Evolutionary conservation across 2,329 filamentous ascomycete species (phyloP), one percentile per base, ranked within the genome.

Genomic region (Neocatenulostroma microsporum): DNA sequence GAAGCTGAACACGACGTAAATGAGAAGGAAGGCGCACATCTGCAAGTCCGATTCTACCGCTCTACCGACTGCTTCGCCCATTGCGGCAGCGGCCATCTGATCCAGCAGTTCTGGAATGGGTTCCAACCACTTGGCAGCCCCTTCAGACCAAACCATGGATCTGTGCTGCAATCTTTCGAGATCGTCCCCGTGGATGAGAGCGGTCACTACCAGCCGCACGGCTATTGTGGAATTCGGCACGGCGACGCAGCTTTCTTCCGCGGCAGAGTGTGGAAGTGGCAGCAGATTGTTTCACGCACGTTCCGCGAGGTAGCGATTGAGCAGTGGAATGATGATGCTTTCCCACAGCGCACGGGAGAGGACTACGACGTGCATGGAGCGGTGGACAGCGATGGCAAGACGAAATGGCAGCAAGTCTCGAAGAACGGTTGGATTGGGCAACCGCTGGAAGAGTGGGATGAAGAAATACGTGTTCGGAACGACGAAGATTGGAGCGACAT

Each of bases 211-310:
- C 17, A 13, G 8, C 31, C 37, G 14, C 31, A 39, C 20, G 37
- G 37, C n/a, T 35, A 36, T 23, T 39, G 37, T 17, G 37, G 37
- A n/a, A 15, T 39, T 12, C 37, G 31, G 12, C 37, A 36, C 19
- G 37, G 37, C 18, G 37, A 39, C 11, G 37, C 31, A 2, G 21
- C 24, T 10, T 36, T 17, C 18, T 39, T 39, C 20, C 19, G 31
- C 3, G 37, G 37, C 3, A 9, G 21, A 12, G 18, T 17, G 18
- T 39, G 37, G 37, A 39, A 36, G 20, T 39, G 37, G 37, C 37
- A 39, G 32, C 37, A 39, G 17, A 15, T 39, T 18, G 37, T 25
- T 5, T 17, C 21, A 10, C 18, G 15, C 18, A 19, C 17, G 13
- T 36, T 39, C n/a, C 23, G 31, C 6, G 37, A 39, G 23, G 23